These are phyloP conservation scores for Schwanniomyces yamadae DNA, from an alignment of 805 yeast species.

Conservation along the genomic window DNA sequence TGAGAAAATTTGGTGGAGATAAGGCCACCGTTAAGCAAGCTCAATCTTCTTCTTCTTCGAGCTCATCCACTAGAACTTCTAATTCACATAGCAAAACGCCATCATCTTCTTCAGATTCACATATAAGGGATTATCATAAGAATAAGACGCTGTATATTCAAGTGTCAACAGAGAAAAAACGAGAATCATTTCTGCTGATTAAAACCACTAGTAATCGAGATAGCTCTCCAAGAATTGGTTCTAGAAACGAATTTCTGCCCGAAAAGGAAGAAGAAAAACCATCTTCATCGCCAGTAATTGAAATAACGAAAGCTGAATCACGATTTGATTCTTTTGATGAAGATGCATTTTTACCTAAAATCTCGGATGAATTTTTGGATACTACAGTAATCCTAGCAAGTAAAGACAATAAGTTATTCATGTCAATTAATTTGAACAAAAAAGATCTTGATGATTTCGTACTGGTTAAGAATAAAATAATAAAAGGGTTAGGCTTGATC, in stretches of 20 bases:
- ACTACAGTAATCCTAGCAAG: constrained; percentile 53
- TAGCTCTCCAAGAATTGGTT: too few species aligned
- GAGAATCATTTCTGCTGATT: too few species aligned
- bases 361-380: constrained; percentile 4
- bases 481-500: constrained; percentile 36
- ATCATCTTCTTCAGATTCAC: too few species aligned
- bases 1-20: constrained; percentile 41
- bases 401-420: constrained; percentile 56
- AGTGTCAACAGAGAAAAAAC: too few species aligned
- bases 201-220: too few species aligned
- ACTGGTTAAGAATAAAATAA: constrained; percentile 39
- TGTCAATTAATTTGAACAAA: constrained; percentile 37
- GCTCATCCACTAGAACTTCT: constrained; percentile 6
- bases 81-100: constrained; percentile 8
- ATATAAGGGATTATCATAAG: too few species aligned
- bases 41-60: constrained; percentile 20
- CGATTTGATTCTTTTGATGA: constrained; percentile 5
- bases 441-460: constrained; percentile 20
- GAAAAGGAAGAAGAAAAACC: too few species aligned
- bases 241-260: too few species aligned
- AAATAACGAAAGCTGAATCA: not conserved
- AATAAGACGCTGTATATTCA: too few species aligned
- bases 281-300: not conserved
- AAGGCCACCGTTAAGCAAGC: constrained; percentile 38
- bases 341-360: constrained; percentile 10